A percentile compares a stretch with the other conserved stretches of the same genome.
phyloP scores from a whole-genome alignment of 106 monocot genomes.

The Triglochin maritima region DNA sequence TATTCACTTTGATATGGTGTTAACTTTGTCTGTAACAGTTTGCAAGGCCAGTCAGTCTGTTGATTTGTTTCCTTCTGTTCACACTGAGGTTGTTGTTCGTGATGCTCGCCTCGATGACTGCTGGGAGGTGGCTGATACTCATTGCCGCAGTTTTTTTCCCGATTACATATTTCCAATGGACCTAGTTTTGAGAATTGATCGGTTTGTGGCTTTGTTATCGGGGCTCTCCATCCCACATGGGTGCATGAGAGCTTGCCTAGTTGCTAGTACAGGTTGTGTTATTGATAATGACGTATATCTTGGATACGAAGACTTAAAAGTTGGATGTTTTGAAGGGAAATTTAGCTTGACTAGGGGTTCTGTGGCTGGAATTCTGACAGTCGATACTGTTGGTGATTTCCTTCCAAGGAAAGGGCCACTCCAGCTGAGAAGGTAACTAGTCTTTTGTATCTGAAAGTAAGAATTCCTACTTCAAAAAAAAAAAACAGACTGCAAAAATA shows the following conservation, averaged over 20 bases:
- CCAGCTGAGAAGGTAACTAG: conserved; percentile 53
- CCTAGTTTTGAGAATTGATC: conserved; percentile 54
- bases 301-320: conserved; percentile 37
- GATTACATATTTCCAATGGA: conserved; percentile 69
- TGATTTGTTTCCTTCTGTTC: conserved; percentile 43
- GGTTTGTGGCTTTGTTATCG: conserved; percentile 50
- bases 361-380: conserved; percentile 78
- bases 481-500: too few species aligned
- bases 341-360: conserved; percentile 36
- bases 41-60: conserved; percentile 38
- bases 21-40: conserved; percentile 9
- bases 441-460: neutral
- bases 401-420: conserved; percentile 81
- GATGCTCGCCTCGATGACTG: conserved; percentile 77
- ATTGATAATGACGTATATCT: conserved; percentile 23
- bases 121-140: conserved; percentile 95
- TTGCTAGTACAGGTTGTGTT: conserved; percentile 34
- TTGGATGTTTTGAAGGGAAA: conserved; percentile 44
- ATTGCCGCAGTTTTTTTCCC: conserved; percentile 84
- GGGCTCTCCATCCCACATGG: conserved; percentile 67
- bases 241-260: conserved; percentile 64
- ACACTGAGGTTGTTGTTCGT: conserved; percentile 49
- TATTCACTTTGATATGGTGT: too few species aligned
- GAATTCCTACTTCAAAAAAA: too few species aligned
- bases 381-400: conserved; percentile 83